Evolutionary conservation across 1,139 yeast genomes (phyloP), one percentile per base, ranked within the genome.

Genomic region (Wickerhamiella infanticola): DNA sequence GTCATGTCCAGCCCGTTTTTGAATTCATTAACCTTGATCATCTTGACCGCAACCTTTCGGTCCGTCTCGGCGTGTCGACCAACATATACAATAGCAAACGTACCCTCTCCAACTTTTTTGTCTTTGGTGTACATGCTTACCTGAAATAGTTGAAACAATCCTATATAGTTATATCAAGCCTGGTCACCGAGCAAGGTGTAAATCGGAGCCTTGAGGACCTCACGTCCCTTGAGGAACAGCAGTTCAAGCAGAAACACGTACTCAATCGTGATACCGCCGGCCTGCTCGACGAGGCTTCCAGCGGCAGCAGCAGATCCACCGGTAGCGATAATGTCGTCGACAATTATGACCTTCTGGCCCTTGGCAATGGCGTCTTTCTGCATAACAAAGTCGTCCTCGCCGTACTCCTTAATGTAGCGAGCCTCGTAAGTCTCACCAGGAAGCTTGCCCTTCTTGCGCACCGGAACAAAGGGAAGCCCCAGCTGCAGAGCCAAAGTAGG

Each of bases 1-100:
- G 95, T 82, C 96, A 93, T 90, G 65, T 93, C 98, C 43, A 93
- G 66, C 0, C 98, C 99, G 64, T 90, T 97, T 61, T 86, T 86
- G 67, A 88, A 88, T 52, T 83, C 80, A 1, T 95, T 94, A 0
- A 94, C 82, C 59, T 93, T 90, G 70, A 93, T 90, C 67, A 86
- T 95, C 60, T 93, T 93, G 53, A 93, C 81, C 54, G 99, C 99
- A 36, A 90, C 80, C 47, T 72, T 70, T 46, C 90, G 65, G 18
- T 68, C 65, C 8, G 79, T 70, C 37, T 75, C 64, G 31, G 47
- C 49, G 47, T 64, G 61, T 29, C 55, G 57, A 45, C 63, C 97
- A 18, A 90, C 70, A 58, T 82, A 90, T 2, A 93, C 99, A 48
- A 88, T 94, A 41, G 98, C 99, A 69, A 90, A 93, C 0, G 99